Percentiles rank a stretch among this genome's conserved stretches.
phyloP scores from a whole-genome alignment of 352 stramenopile species.

The Aphanomyces euteiches region DNA sequence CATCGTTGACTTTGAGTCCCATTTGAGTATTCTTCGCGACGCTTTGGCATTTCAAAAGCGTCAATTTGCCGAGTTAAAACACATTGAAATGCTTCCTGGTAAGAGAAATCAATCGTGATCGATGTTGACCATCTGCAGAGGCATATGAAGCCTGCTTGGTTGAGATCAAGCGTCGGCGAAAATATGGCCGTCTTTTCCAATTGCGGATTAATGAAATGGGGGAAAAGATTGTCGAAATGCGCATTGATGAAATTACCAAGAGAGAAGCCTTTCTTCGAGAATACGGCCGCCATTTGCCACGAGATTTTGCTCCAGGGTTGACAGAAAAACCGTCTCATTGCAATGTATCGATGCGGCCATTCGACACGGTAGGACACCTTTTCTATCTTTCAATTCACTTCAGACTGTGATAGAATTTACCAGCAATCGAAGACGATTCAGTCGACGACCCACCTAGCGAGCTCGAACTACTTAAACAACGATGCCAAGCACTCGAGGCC shows the following conservation, averaged over 20 bases:
- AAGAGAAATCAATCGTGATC: slow-evolving; percentile 1
- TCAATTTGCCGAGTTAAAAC: slow-evolving; percentile 82
- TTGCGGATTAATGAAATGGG: slow-evolving; percentile 82
- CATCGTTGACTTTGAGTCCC: slow-evolving; percentile 87
- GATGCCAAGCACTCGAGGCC: slow-evolving; percentile 66
- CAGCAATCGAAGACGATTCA: slow-evolving; percentile 49
- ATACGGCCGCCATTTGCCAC: slow-evolving; percentile 76
- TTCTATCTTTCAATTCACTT: neutral
- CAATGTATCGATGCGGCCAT: slow-evolving; percentile 82
- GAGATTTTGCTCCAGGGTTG: slow-evolving; percentile 74
- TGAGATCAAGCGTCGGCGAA: slow-evolving; percentile 67
- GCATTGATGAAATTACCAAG: slow-evolving; percentile 74
- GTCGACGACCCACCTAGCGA: slow-evolving; percentile 35
- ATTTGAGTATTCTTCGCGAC: slow-evolving; percentile 74
- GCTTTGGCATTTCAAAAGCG: slow-evolving; percentile 70
- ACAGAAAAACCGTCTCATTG: slow-evolving; percentile 86
- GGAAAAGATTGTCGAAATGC: slow-evolving; percentile 74
- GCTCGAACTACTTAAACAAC: slow-evolving; percentile 55
- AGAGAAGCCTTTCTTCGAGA: slow-evolving; percentile 69
- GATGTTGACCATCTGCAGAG: slow-evolving; percentile 34
- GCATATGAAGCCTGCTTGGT: slow-evolving; percentile 74
- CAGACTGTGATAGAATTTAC: slow-evolving; percentile 42
- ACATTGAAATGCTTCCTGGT: slow-evolving; percentile 76
- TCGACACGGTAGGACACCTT: slow-evolving; percentile 48
- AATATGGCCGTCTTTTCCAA: slow-evolving; percentile 71